Conservation (phyloP, 257 asterid genomes). For the Catharanthus roseus region DNA sequence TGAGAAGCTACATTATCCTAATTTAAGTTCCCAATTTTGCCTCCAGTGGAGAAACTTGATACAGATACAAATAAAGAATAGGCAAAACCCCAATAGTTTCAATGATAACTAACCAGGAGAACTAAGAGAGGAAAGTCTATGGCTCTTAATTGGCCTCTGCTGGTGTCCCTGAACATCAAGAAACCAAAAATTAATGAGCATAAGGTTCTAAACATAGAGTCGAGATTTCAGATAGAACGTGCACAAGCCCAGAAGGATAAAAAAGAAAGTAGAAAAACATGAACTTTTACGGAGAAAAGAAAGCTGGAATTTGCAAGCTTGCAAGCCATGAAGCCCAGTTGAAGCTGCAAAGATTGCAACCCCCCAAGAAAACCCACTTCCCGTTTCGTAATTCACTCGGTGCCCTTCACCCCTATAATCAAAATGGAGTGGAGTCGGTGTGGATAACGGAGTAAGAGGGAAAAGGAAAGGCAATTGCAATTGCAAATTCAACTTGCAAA, state of each 20-base stretch:
- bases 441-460: conserved; percentile 10
- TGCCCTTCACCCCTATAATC: neutral
- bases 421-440: neutral
- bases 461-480: neutral
- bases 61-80: neutral
- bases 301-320: conserved; percentile 53
- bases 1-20: neutral
- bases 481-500: neutral
- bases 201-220: neutral
- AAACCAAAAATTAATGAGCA: conserved; percentile 1
- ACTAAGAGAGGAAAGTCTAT: conserved; percentile 33
- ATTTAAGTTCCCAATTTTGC: neutral
- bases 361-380: conserved; percentile 11
- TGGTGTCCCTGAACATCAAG: conserved; percentile 41
- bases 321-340: conserved; percentile 47
- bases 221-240: neutral
- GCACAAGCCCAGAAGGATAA: neutral
- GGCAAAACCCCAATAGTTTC: neutral
- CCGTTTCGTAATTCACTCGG: neutral
- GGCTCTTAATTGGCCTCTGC: conserved; percentile 45
- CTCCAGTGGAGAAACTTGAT: neutral
- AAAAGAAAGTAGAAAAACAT: neutral
- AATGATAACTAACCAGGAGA: conserved; percentile 41
- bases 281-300: conserved; percentile 48
- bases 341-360: neutral